Conservation (phyloP, 1,284 basidiomycete species). For the Volvariella volvacea region DNA sequence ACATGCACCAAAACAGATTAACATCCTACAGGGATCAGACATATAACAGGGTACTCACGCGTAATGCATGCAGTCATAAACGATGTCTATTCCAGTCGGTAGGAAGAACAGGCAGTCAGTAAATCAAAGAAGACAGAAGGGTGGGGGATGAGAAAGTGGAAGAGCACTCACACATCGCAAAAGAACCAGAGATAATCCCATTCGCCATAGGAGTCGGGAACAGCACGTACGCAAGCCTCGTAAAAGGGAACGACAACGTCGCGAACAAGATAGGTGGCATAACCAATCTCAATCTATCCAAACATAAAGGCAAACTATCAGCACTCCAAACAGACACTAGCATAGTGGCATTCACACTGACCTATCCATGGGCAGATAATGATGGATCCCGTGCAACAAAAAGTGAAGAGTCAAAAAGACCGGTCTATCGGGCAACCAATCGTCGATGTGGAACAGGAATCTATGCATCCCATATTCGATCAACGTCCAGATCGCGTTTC, state of each 20-base stretch:
- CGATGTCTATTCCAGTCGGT: slow-evolving; percentile 73
- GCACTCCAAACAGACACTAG: slow-evolving; percentile 3
- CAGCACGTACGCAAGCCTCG: slow-evolving; percentile 74
- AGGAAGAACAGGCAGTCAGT: too few species aligned
- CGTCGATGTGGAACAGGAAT: slow-evolving; percentile 97
- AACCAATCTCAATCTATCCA: slow-evolving; percentile 80
- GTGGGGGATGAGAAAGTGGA: neutral
- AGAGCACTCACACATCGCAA: slow-evolving; percentile 77
- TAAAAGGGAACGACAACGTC: slow-evolving; percentile 82
- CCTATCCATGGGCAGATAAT: slow-evolving; percentile 97
- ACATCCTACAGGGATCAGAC: neutral
- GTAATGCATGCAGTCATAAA: slow-evolving; percentile 92
- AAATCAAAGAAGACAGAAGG: neutral
- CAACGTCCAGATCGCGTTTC: slow-evolving; percentile 91
- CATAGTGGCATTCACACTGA: slow-evolving; percentile 22
- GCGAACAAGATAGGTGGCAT: slow-evolving; percentile 94
- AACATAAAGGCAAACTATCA: slow-evolving; percentile 9
- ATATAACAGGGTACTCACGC: slow-evolving; percentile 43
- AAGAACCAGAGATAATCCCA: slow-evolving; percentile 89
- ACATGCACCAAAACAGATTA: slow-evolving; percentile 2
- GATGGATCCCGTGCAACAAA: slow-evolving; percentile 92
- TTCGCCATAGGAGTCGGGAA: slow-evolving; percentile 89
- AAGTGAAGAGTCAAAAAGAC: slow-evolving; percentile 87
- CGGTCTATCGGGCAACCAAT: slow-evolving; percentile 81
- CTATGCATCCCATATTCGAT: slow-evolving; percentile 95